These are phyloP conservation scores for Lentinula novae-zelandiae DNA, from an alignment of 1,284 basidiomycete species.

Conservation along the genomic window DNA sequence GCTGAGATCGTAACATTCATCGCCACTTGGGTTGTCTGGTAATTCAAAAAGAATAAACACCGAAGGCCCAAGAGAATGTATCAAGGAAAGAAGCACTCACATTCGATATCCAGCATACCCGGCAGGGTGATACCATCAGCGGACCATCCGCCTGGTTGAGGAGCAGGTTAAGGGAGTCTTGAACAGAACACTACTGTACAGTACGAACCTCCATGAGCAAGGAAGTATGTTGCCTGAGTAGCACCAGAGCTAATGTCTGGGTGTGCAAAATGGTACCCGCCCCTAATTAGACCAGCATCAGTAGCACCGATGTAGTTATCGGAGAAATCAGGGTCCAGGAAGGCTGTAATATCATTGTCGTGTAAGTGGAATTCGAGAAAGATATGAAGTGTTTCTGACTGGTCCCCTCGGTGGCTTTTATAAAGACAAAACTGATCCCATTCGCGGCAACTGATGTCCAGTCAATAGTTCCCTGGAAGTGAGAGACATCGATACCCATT, in stretches of 20 bases:
- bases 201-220: constrained; percentile 50
- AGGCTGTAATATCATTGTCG: constrained; percentile 23
- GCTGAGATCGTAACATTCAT: constrained; percentile 54
- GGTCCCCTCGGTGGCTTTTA: constrained; percentile 72
- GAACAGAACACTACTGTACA: neutral
- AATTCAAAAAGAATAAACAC: neutral
- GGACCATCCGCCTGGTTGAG: constrained; percentile 47
- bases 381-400: constrained; percentile 25
- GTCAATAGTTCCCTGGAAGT: constrained; percentile 49
- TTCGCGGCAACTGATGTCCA: constrained; percentile 54
- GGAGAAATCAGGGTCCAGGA: constrained; percentile 39
- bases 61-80: constrained; percentile 1
- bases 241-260: constrained; percentile 52
- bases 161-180: constrained; percentile 8
- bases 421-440: constrained; percentile 57
- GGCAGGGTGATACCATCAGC: constrained; percentile 60
- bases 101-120: constrained; percentile 63
- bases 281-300: constrained; percentile 52
- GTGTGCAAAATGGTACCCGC: constrained; percentile 60
- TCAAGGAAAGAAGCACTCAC: constrained; percentile 26
- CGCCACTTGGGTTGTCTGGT: constrained; percentile 47
- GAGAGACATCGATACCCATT: constrained; percentile 54
- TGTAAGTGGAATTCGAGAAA: neutral
- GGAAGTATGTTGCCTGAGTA: constrained; percentile 57
- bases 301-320: constrained; percentile 52